Base-by-base conservation (phyloP, 1,284 basidiomycete species). In the Puccinia brachypodii region DNA sequence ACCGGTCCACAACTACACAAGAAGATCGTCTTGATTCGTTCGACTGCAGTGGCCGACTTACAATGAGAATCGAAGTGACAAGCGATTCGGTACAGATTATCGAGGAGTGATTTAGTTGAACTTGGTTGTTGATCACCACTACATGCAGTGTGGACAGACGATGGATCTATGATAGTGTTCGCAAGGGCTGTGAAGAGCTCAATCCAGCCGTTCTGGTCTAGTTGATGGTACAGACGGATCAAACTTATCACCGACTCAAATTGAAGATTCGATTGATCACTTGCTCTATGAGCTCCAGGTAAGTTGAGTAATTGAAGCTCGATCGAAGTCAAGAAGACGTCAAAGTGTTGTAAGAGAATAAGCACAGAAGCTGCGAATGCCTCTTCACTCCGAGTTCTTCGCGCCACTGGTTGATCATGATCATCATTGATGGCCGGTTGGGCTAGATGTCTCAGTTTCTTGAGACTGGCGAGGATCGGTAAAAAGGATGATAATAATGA, bases 241-340 rank as follows among this genome's bases (percentile, higher is more conserved):
- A 80, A 58, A 42, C 68, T 72, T 7, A 80, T 22, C 50, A 72
- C 68, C 2, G 56, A 56, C 2, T 56, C 60, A 60, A 33, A 33
- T n/a, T 38, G 14, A 22, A n/a, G 7, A 25, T 72, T 31, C 13
- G 64, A 25, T 31, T 3, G 33, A 25, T 44, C 53, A 3, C 31
- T 42, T 22, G n/a, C 25, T 11, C 36, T 42, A 33, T 80, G 68
- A 60, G n/a, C 25, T 11, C 38, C 69, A 2, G 77, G 77, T 44
- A 80, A 72, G 56, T 44, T 44, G 44, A 80, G 58, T 28, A 80
- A 3, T 16, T 28, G 31, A 16, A 80, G 66, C 36, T 80, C 77
- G 50, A 80, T 72, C 7, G 66, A 72, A 72, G 68, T 38, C 42
- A 80, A 33, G 25, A 80, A 80, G 38, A 47, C 31, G 58, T 80